These are phyloP conservation scores for Solanum hybrid DNA, from an alignment of 305 asterid genomes.

Conservation along the genomic window DNA sequence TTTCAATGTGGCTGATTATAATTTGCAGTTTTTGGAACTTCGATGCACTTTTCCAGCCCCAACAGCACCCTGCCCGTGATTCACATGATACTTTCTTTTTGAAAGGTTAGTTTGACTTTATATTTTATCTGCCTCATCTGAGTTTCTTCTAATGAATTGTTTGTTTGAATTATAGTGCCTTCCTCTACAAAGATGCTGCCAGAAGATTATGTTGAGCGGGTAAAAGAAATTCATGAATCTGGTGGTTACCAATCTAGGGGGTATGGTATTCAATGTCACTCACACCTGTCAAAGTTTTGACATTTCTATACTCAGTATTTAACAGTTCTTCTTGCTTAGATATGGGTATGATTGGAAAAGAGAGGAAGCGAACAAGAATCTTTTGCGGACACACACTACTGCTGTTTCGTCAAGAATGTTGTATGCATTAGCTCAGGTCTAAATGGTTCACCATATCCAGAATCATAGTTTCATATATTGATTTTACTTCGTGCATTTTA, in stretches of 20 bases:
- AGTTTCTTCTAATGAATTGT: conserved; percentile 9
- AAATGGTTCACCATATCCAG: neutral
- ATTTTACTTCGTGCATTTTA: neutral
- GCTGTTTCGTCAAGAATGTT: conserved; percentile 97
- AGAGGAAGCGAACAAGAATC: conserved; percentile 92
- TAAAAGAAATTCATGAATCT: conserved; percentile 66
- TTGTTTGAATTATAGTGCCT: conserved; percentile 46
- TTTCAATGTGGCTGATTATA: neutral
- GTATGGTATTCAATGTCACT: conserved; percentile 27
- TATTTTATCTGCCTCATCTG: conserved; percentile 4
- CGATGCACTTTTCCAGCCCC: conserved; percentile 95
- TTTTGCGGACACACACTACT: conserved; percentile 92
- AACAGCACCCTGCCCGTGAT: conserved; percentile 98
- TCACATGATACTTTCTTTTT: conserved; percentile 92
- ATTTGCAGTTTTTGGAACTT: conserved; percentile 89
- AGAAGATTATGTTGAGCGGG: conserved; percentile 88
- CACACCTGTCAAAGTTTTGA: neutral
- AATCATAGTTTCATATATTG: neutral
- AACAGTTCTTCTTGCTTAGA: conserved; percentile 25
- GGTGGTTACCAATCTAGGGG: conserved; percentile 94
- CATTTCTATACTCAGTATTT: neutral
- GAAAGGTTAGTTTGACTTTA: conserved; percentile 43
- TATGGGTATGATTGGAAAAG: conserved; percentile 92
- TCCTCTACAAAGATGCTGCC: conserved; percentile 68
- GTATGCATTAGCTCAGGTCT: conserved; percentile 82